Evolutionary conservation across 2,329 filamentous ascomycete genomes (phyloP).

Genomic region (Cytospora mali): DNA sequence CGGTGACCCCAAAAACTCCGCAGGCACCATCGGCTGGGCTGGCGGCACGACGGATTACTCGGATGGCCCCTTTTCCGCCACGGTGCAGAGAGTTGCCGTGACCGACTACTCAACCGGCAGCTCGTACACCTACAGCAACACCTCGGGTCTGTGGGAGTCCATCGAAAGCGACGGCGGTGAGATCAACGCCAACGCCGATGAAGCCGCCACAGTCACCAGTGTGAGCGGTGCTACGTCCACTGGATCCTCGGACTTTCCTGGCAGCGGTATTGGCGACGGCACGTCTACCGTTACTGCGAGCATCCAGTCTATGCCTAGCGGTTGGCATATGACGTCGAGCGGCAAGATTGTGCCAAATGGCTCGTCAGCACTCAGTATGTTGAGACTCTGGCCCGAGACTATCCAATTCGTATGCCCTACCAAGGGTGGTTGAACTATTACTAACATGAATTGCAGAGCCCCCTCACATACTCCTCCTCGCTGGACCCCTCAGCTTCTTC

Average conservation of each 20-base stretch:
- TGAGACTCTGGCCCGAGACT: slow-evolving; percentile 10
- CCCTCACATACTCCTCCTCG: slow-evolving; percentile 52
- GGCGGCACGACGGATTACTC: slow-evolving; percentile 83
- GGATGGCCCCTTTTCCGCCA: slow-evolving; percentile 83
- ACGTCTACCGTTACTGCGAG: slow-evolving; percentile 54
- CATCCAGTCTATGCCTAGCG: slow-evolving; percentile 64
- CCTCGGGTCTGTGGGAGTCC: slow-evolving; percentile 75
- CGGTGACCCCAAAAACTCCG: slow-evolving; percentile 77
- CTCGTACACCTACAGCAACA: slow-evolving; percentile 80
- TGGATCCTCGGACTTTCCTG: slow-evolving; percentile 68
- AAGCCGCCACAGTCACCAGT: slow-evolving; percentile 56
- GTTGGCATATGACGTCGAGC: slow-evolving; percentile 77
- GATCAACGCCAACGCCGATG: slow-evolving; percentile 69
- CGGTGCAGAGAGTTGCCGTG: slow-evolving; percentile 73
- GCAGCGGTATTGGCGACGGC: slow-evolving; percentile 66
- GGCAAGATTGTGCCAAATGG: slow-evolving; percentile 78
- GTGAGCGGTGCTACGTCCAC: slow-evolving; percentile 65
- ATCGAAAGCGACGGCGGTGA: slow-evolving; percentile 80
- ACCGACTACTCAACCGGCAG: slow-evolving; percentile 93
- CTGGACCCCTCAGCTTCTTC: slow-evolving; percentile 49
- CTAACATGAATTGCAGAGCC: slow-evolving; percentile 33
- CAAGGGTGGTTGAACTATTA: slow-evolving; percentile 30
- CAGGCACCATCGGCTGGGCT: slow-evolving; percentile 89
- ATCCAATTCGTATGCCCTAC: not conserved
- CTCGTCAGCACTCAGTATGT: slow-evolving; percentile 59